Base-by-base conservation (phyloP, 352 stramenopile species). In the Thalassiosira hispida region DNA sequence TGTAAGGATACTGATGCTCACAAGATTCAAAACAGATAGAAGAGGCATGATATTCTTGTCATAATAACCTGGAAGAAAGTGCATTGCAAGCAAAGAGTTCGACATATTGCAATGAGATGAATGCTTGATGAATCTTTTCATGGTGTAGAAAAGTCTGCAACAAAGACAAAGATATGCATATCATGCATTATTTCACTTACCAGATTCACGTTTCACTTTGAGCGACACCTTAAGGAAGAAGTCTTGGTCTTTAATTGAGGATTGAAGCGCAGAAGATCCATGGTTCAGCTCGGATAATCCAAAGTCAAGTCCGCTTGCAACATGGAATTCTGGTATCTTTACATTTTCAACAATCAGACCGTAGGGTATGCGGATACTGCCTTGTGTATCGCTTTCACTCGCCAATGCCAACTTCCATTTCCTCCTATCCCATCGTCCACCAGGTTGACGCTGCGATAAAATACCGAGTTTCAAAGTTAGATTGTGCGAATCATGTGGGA, bases 31-130 rank as follows among this genome's bases (percentile, higher is more conserved):
- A 38, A 73, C 38, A 7, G 67, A 70, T 38, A 89, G 44, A 9
- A 89, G 29, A 14, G 82, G 82, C 42, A 89, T 77, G 35, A 89
- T 87, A 44, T 89, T 89, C 2, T 68, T 64, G 49, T 89, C 78
- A 63, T 85, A 89, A 47, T 89, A 89, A 9, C 53, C 53, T 49
- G 4, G 8, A 40, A n/a, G 23, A 18, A 35, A 40, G 23, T 35
- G 31, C 22, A 9, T 33, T 60, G 31, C 51, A 18, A 60, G 18
- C n/a, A 20, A 60, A 42, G 3, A 38, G 31, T 38, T 9, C 8
- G 31, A 8, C 3, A 38, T 42, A 40, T 60, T 60, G 31, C 31
- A 8, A 38, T 7, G 49, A 59, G 11, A 29, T 14, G 35, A 23
- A 18, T 35, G 51, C 11, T 5, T n/a, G 8, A 60, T 12, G 22